phyloP scores from a whole-genome alignment of 2,329 filamentous ascomycete genomes.

The Pseudogymnoascus sp. region DNA sequence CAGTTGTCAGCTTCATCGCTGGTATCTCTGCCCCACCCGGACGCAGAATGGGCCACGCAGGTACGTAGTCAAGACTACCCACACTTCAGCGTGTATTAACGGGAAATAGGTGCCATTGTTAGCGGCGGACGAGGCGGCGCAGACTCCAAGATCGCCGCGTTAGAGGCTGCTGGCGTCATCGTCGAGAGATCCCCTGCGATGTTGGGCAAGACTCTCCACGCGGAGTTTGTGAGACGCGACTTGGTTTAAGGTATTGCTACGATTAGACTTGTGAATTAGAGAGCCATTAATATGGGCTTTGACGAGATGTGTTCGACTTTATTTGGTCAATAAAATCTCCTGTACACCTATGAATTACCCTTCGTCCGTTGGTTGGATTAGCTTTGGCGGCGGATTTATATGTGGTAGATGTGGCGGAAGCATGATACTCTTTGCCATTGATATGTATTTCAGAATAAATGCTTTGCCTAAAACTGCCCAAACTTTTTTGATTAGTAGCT shows the following conservation, averaged over 20 bases:
- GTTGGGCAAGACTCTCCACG: conserved; percentile 88
- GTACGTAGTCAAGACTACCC: conserved; percentile 37
- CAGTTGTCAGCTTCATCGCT: conserved; percentile 95
- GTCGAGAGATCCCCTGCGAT: conserved; percentile 91
- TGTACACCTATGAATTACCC: conserved; percentile 32
- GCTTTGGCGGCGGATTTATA: not conserved
- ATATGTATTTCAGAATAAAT: conserved; percentile 11
- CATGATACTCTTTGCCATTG: conserved; percentile 5
- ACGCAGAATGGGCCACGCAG: conserved; percentile 96
- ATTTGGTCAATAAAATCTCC: conserved; percentile 28
- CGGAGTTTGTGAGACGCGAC: conserved; percentile 93
- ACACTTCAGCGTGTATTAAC: conserved; percentile 18
- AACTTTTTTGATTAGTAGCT: not conserved
- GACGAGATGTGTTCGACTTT: conserved; percentile 28
- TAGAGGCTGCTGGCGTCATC: conserved; percentile 88
- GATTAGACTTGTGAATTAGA: conserved; percentile 23
- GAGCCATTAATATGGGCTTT: conserved; percentile 23
- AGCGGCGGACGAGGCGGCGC: conserved; percentile 96
- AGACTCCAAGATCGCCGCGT: conserved; percentile 94
- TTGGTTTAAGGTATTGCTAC: conserved; percentile 59
- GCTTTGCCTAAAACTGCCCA: not conserved
- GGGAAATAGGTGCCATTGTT: conserved; percentile 66
- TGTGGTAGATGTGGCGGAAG: not conserved
- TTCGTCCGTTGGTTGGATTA: conserved; percentile 13
- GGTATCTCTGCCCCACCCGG: conserved; percentile 96